Conservation (phyloP, 805 yeast species). For the Ogataea nonfermentans region DNA sequence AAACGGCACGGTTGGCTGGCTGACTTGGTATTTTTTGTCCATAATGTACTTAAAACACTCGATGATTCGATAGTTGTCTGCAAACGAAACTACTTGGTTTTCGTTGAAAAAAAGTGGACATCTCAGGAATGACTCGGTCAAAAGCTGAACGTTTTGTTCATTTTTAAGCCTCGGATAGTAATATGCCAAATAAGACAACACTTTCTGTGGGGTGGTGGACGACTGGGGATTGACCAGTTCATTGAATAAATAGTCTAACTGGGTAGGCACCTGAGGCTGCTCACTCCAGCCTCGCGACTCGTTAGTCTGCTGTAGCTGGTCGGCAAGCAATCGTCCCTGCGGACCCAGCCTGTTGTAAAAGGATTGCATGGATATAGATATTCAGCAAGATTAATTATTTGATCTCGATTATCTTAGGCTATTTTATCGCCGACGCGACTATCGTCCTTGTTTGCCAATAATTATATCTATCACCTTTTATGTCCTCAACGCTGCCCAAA, state of each 20-base stretch:
- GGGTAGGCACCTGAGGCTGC: conserved; percentile 31
- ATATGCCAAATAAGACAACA: conserved; percentile 48
- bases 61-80: conserved; percentile 38
- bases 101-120: conserved; percentile 38
- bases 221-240: conserved; percentile 42
- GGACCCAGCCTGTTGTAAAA: conserved; percentile 22
- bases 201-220: conserved; percentile 25
- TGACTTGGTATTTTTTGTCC: conserved; percentile 44
- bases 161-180: conserved; percentile 50
- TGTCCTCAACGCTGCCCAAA: conserved; percentile 32
- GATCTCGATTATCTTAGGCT: conserved; percentile 4
- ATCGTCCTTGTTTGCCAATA: not conserved
- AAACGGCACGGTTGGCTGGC: conserved; percentile 48
- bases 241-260: conserved; percentile 46
- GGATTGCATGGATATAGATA: conserved; percentile 5
- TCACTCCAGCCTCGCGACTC: not conserved
- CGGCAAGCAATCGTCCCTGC: conserved; percentile 25
- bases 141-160: conserved; percentile 43
- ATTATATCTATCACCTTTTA: conserved; percentile 4
- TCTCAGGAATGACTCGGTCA: conserved; percentile 44
- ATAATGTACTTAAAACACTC: conserved; percentile 48
- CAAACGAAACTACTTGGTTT: conserved; percentile 26
- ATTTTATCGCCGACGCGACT: conserved; percentile 13
- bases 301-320: conserved; percentile 11
- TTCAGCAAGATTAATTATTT: not conserved